These are phyloP conservation scores for Astrocystis sublimbata DNA, from an alignment of 495 filamentous ascomycete species.

Conservation along the genomic window DNA sequence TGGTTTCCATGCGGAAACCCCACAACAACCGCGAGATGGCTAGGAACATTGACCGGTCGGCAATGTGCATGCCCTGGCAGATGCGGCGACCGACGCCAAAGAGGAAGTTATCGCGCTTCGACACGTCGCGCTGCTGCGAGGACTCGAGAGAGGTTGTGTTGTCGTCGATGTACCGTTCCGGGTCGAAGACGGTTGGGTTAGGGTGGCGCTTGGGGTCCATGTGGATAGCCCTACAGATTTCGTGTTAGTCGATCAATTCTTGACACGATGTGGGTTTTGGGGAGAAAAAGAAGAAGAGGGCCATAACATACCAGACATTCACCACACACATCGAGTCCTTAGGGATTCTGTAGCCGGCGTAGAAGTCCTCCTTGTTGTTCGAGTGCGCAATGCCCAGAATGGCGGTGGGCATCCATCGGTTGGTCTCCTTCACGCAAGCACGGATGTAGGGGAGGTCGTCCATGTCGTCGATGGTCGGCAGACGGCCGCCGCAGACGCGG, in stretches of 20 bases:
- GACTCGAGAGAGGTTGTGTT: conserved; percentile 27
- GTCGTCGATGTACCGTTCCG: conserved; percentile 45
- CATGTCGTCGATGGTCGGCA: conserved; percentile 53
- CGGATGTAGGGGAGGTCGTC: conserved; percentile 50
- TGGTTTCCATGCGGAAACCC: conserved; percentile 44
- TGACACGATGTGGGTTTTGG: too few species aligned
- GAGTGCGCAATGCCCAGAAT: conserved; percentile 57
- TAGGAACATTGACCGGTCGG: conserved; percentile 52
- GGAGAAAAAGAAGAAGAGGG: too few species aligned
- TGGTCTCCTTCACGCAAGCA: conserved; percentile 53
- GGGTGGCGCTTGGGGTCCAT: conserved; percentile 42
- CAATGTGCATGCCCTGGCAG: conserved; percentile 58
- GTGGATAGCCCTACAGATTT: conserved; percentile 38
- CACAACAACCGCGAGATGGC: conserved; percentile 50
- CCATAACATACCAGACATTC: conserved; percentile 42
- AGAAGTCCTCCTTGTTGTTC: conserved; percentile 47
- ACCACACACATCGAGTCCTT: conserved; percentile 34
- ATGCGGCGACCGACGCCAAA: conserved; percentile 60
- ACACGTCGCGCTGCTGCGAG: conserved; percentile 42
- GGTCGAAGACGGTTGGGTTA: conserved; percentile 50
- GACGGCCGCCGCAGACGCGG: conserved; percentile 47
- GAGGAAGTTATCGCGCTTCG: conserved; percentile 35
- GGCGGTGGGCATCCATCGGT: conserved; percentile 57
- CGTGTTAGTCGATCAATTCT: background rate
- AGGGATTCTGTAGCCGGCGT: conserved; percentile 42